phyloP scores from a whole-genome alignment of 1,139 yeast genomes.

The Pneumocystis jirovecii region DNA sequence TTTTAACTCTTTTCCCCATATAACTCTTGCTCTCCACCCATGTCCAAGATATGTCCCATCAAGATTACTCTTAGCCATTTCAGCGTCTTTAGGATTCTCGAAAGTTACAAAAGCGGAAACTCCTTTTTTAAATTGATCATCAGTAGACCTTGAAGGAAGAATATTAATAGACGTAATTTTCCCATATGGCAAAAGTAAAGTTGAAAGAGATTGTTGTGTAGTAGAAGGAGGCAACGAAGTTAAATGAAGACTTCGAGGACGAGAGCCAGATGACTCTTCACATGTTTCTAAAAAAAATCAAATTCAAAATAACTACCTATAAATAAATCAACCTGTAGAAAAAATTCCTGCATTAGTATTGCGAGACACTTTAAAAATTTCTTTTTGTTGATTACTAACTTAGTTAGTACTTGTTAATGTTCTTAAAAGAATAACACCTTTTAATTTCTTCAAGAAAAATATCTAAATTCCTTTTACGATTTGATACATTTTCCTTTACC shows the following conservation, averaged over 20 bases:
- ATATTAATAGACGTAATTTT: neutral
- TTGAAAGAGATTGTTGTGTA: neutral
- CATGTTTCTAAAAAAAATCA: neutral
- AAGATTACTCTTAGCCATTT: neutral
- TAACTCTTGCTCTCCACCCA: neutral
- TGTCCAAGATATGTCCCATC: slow-evolving; percentile 1
- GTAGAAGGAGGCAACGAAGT: neutral
- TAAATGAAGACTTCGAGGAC: neutral
- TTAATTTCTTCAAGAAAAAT: slow-evolving; percentile 1
- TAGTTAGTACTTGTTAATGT: neutral
- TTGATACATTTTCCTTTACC: neutral
- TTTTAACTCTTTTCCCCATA: slow-evolving; percentile 1
- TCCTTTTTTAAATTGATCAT: slow-evolving; percentile 1
- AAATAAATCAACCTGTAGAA: neutral
- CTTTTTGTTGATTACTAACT: neutral
- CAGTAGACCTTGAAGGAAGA: neutral
- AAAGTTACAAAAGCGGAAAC: slow-evolving; percentile 1
- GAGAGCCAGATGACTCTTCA: neutral
- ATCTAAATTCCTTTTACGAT: neutral
- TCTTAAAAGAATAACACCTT: neutral
- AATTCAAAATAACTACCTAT: neutral
- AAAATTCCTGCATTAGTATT: neutral
- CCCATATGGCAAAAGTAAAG: neutral
- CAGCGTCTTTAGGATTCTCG: neutral
- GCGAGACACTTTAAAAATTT: neutral